These are phyloP conservation scores for Mucuna pruriens DNA, from an alignment of 306 rosid species.

Conservation along the genomic window DNA sequence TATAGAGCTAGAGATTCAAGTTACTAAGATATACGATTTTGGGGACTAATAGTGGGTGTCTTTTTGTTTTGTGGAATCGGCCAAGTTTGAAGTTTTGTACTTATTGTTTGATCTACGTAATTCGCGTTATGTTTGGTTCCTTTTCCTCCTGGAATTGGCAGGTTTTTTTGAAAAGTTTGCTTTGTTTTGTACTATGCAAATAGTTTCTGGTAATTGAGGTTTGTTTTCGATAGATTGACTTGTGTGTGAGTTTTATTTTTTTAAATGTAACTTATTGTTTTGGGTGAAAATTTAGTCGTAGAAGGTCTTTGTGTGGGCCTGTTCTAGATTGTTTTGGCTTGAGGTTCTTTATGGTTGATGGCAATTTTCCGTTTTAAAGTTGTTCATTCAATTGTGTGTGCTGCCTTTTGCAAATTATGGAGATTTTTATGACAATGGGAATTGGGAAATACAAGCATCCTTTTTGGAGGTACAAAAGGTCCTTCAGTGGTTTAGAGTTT, in stretches of 20 bases:
- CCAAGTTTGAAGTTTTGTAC: neutral
- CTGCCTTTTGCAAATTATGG: neutral
- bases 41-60: neutral
- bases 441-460: neutral
- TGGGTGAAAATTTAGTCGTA: neutral
- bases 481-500: neutral
- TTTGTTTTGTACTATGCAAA: neutral
- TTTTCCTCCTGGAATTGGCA: neutral
- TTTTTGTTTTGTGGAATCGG: neutral
- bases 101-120: neutral
- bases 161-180: neutral
- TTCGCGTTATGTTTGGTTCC: neutral
- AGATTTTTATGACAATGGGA: neutral
- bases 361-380: neutral
- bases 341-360: neutral
- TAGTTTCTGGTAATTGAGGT: neutral
- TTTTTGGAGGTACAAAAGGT: neutral
- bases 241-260: no score
- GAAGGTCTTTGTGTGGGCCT: neutral
- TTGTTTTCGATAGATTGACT: neutral
- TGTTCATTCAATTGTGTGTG: neutral
- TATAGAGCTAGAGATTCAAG: neutral
- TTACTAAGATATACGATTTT: neutral
- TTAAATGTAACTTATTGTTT: neutral
- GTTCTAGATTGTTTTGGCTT: neutral